Base-by-base conservation (phyloP, 768 basidiomycete genomes). In the Fomitopsis pulvina region DNA sequence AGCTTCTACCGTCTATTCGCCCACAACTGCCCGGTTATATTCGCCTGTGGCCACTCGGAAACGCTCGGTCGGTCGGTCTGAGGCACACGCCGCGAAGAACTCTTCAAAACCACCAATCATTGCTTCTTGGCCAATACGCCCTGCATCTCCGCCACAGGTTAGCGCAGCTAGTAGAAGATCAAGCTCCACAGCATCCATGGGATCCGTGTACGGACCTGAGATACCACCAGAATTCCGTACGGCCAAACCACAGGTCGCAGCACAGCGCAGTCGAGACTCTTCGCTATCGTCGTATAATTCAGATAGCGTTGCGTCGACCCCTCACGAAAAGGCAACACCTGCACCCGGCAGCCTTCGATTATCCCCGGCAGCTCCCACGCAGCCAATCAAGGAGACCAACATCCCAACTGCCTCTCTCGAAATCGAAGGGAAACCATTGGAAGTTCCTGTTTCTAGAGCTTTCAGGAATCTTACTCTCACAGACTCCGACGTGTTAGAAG, bases 51-150 rank as follows among this genome's bases (percentile, higher is more conserved):
- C 26, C 8, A 38, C 45, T 47, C 48, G 20, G 16, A 56, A 48
- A 20, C 26, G 41, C 5, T 26, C 39, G 8, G 34, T 25, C 12
- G 52, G 51, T 47, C 48, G 48, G 21, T 52, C 55, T 16, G 41
- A 51, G 4, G 52, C 55, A 22, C 44, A 47, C 20, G 47, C 55
- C 9, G 50, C 52, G 26, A 40, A 45, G 24, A 41, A 20, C 9
- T 20, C 16, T 14, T 32, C 37, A 41, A 45, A 38, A 12, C 46
- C 3, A 28, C n/a, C n/a, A 49, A 39, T 27, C 48, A 8, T 37
- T 28, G 30, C 3, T 45, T 4, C 28, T 28, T 21, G 5, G 26
- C 43, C 5, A 22, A 12, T 22, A 5, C 41, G 41, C 4, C 16
- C 20, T 8, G 6, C 22, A 10, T 10, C 9, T 6, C 41, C 41